Evolutionary conservation across 805 yeast genomes (phyloP).

Genomic region (Limtongia smithiae): DNA sequence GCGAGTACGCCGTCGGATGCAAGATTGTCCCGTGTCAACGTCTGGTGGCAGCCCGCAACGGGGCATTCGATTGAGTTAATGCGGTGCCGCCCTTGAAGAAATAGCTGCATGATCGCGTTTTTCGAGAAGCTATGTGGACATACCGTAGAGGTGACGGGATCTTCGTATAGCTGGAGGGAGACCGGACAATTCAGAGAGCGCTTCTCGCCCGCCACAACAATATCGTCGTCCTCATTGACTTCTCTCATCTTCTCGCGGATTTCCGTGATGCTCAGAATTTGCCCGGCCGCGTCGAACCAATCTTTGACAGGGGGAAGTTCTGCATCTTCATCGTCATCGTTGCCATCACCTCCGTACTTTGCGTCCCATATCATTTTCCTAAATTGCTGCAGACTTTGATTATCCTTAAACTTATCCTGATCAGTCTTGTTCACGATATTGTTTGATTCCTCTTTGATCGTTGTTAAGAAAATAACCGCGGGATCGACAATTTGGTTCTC

Average conservation of each 20-base stretch:
- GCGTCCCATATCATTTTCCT: slow-evolving; percentile 9
- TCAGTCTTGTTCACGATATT: not conserved
- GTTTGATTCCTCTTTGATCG: not conserved
- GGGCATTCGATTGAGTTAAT: slow-evolving; percentile 18
- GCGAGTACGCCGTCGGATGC: slow-evolving; percentile 12
- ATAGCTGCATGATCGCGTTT: slow-evolving; percentile 28
- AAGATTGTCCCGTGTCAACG: slow-evolving; percentile 3
- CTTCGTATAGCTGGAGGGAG: slow-evolving; percentile 30
- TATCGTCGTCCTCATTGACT: slow-evolving; percentile 33
- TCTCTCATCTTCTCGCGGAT: slow-evolving; percentile 7
- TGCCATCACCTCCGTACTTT: no score
- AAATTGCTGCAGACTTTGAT: not conserved
- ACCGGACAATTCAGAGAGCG: slow-evolving; percentile 35
- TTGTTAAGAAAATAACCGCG: not conserved
- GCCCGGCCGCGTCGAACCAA: slow-evolving; percentile 10
- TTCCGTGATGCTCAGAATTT: not conserved
- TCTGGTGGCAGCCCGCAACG: slow-evolving; percentile 25
- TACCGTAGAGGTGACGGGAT: slow-evolving; percentile 34
- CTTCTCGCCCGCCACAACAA: slow-evolving; percentile 31
- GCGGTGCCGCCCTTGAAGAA: not conserved
- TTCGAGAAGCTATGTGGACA: slow-evolving; percentile 36
- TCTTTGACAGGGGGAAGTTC: slow-evolving; percentile 10
- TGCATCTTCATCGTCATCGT: slow-evolving; percentile 22
- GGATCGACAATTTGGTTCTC: not conserved
- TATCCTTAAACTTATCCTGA: slow-evolving; percentile 1